Evolutionary conservation across 306 rosid genomes (phyloP), one percentile per base, ranked within the genome.

Genomic region (Dalbergia cultrata): DNA sequence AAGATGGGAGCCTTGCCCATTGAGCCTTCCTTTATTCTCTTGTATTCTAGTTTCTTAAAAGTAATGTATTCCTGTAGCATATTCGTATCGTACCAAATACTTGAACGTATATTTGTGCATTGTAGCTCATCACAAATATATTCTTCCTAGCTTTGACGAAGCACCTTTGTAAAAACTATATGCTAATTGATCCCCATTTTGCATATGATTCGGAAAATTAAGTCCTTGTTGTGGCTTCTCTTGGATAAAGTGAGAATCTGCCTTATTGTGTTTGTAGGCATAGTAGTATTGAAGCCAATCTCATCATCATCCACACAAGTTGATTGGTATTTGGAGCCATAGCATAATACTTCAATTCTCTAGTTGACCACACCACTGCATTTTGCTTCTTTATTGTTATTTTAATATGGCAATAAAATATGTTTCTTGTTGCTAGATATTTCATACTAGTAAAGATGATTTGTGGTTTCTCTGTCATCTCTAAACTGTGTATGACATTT

Each of bases 281-380:
- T 41, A 22, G 33, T 37, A 58, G 39, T 75, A 39, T n/a, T 58
- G 34, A 50, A 61, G 74, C 43, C 61, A 52, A 45, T 66, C 56
- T 58, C 70, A 67, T 67, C 80, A n/a, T 54, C 75, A 81, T 37
- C 62, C 71, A 17, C 56, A 44, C 70, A 67, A 59, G 69, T 74
- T 53, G 66, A 62, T 31, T 7, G 26, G 21, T 80, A 37, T 68
- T 80, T 81, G 56, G 75, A 74, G 43, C 19, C 80, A 65, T 67
- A 57, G 13, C 34, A 56, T 19, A 66, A 33, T 58, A 74, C 61
- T 43, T 72, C 4, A 13, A 13, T 74, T 74, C 62, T 66, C 56
- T 43, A 43, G 18, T 67, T 14, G 64, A 67, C 78, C 70, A 7
- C 7, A 35, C 63, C 35, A 19, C 80, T 67, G 61, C 80, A 72